Base-by-base conservation (phyloP, 2,329 filamentous ascomycete species). In the Colletotrichum tabaci region DNA sequence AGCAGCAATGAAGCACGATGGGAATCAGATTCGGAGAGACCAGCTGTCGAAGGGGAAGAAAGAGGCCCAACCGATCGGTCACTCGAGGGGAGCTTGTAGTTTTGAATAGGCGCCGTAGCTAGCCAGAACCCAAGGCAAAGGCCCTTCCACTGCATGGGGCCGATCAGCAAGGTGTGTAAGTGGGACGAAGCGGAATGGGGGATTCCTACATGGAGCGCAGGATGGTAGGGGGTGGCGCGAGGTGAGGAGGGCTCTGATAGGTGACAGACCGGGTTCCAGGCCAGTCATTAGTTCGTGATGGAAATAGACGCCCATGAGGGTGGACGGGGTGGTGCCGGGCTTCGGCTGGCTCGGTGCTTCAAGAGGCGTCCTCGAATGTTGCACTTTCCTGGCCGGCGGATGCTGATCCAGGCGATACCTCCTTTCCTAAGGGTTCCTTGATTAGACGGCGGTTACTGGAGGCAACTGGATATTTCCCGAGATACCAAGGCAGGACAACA, bases 11-110 rank as follows among this genome's bases (percentile, higher is more conserved):
- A 81, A 82, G 77, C 77, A 80, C 75, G 74, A 80, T 77, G 76
- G 74, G 77, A 79, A 80, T 79, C 74, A 80, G 77, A 80, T 72
- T 79, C 75, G 80, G 78, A 83, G 86, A 90, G 87, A 82, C 87
- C 87, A 89, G 88, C 88, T 89, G 84, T 83, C 84, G 83, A 84
- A 79, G 80, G 80, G 78, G 74, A 82, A 77, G 81, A 85, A 80
- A 77, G 78, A 76, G 77, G 75, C 77, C 75, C 77, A 76, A 75
- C 75, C 78, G 77, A 75, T 75, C 77, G 77, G 78, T 75, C 75
- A 75, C 75, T 73, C 81, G 82, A 38, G 84, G 85, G 84, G 80
- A 79, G 79, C 78, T 75, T 80, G 78, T 81, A 84, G 84, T 89
- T 89, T 88, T 89, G 86, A 88, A 84, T 84, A 80, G 81, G 78